Conservation (phyloP, 345 rosid genomes). For the Erysimum cheiranthoides region DNA sequence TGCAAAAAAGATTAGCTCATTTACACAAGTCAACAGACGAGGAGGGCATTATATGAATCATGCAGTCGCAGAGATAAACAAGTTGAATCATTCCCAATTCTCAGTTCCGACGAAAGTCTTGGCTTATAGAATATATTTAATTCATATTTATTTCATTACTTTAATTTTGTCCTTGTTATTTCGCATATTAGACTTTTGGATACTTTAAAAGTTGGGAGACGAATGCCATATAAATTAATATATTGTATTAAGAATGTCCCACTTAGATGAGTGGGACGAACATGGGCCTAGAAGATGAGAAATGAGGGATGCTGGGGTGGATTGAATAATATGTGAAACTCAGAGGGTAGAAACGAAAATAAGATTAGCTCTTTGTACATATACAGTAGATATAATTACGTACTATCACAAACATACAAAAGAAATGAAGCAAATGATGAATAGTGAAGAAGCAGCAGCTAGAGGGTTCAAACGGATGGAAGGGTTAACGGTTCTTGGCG, state of each 20-base stretch:
- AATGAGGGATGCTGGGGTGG: not conserved
- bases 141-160: not conserved
- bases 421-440: slow-evolving; percentile 14
- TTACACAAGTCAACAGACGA: not conserved
- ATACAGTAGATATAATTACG: not conserved
- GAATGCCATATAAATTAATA: not conserved
- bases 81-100: not conserved
- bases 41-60: slow-evolving; percentile 11
- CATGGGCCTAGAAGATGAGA: not conserved
- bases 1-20: not conserved
- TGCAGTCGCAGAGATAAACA: not conserved
- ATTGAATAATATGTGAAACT: not conserved
- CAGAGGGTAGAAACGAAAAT: not conserved
- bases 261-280: slow-evolving; percentile 7
- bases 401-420: slow-evolving; percentile 8
- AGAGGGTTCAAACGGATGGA: slow-evolving; percentile 29
- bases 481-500: not conserved
- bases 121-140: slow-evolving; percentile 1
- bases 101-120: not conserved
- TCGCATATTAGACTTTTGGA: not conserved
- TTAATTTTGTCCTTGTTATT: not conserved
- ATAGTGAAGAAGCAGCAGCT: slow-evolving; percentile 21
- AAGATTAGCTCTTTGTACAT: not conserved
- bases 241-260: not conserved
- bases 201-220: not conserved